A percentile compares a stretch with the other conserved stretches of the same genome.
Evolutionary conservation across 768 basidiomycete species (phyloP).

Genomic region (Serendipita indica): DNA sequence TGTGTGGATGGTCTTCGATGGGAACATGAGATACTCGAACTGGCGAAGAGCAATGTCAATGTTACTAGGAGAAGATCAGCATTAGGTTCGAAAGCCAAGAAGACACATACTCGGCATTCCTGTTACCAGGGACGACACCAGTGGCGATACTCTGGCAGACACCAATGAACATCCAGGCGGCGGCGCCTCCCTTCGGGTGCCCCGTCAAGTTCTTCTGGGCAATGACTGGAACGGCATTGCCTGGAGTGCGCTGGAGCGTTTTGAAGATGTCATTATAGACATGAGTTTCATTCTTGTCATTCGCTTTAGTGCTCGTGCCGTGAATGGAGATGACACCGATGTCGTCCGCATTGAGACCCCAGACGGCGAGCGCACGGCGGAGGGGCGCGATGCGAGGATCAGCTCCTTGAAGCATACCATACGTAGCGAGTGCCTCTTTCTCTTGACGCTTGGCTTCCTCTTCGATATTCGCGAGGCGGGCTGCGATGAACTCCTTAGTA

Average conservation of each 20-base stretch:
- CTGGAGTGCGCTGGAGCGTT: conserved; percentile 74
- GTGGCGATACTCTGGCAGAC: conserved; percentile 70
- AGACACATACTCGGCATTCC: conserved; percentile 78
- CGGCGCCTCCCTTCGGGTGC: conserved; percentile 98
- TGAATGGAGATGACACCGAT: conserved; percentile 80
- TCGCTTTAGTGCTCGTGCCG: conserved; percentile 76
- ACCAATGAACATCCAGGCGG: conserved; percentile 93
- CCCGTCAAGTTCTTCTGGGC: conserved; percentile 96
- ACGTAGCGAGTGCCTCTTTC: conserved; percentile 80
- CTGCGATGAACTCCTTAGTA: conserved; percentile 49
- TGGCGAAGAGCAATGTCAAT: conserved; percentile 85
- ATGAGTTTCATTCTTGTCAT: conserved; percentile 93
- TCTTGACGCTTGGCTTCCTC: conserved; percentile 84
- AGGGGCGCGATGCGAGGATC: conserved; percentile 82
- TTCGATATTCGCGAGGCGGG: conserved; percentile 73
- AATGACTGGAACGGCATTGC: conserved; percentile 94
- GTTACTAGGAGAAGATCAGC: conserved; percentile 39
- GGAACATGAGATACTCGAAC: conserved; percentile 88
- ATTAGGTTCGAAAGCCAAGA: conserved; percentile 1
- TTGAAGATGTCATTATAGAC: conserved; percentile 94
- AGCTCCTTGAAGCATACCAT: conserved; percentile 85
- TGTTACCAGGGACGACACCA: conserved; percentile 87
- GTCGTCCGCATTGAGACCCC: conserved; percentile 89
- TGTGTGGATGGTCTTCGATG: conserved; percentile 88
- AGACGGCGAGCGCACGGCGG: conserved; percentile 89